A percentile compares a stretch with the other conserved stretches of the same genome.
phyloP scores from a whole-genome alignment of 2,329 filamentous ascomycete species.

The Botryotinia narcissicola region DNA sequence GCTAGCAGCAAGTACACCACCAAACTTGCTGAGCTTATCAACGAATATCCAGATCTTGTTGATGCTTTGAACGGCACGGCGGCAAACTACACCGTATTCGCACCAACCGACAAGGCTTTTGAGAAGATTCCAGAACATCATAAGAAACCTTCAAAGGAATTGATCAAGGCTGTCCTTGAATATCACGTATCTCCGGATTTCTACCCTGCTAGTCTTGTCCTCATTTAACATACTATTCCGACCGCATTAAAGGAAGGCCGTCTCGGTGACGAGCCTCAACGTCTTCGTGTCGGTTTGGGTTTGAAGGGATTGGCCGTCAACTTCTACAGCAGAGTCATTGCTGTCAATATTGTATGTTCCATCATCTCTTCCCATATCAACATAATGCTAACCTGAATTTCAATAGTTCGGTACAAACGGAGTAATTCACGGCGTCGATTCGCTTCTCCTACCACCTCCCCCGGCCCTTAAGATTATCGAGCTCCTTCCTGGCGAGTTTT shows the following conservation, averaged over 20 bases:
- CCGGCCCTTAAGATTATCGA: constrained; percentile 61
- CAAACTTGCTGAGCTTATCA: constrained; percentile 72
- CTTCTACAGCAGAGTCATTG: constrained; percentile 70
- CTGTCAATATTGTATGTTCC: constrained; percentile 63
- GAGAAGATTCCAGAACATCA: constrained; percentile 53
- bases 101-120: constrained; percentile 75
- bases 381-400: neutral
- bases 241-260: constrained; percentile 58
- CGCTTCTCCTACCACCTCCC: constrained; percentile 74
- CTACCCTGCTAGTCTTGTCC: constrained; percentile 64
- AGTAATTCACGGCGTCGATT: constrained; percentile 74
- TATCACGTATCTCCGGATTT: constrained; percentile 74
- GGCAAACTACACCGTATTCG: constrained; percentile 77
- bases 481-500: constrained; percentile 68
- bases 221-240: constrained; percentile 71
- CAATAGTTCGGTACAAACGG: constrained; percentile 70
- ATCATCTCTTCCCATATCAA: neutral
- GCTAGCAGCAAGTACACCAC: constrained; percentile 72
- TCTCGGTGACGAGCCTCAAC: constrained; percentile 67
- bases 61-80: constrained; percentile 70
- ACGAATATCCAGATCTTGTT: constrained; percentile 69
- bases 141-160: constrained; percentile 65
- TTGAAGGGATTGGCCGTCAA: constrained; percentile 68
- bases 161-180: constrained; percentile 63
- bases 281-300: constrained; percentile 66